phyloP scores from a whole-genome alignment of 2,329 filamentous ascomycete species.

The Colletotrichum truncatum region DNA sequence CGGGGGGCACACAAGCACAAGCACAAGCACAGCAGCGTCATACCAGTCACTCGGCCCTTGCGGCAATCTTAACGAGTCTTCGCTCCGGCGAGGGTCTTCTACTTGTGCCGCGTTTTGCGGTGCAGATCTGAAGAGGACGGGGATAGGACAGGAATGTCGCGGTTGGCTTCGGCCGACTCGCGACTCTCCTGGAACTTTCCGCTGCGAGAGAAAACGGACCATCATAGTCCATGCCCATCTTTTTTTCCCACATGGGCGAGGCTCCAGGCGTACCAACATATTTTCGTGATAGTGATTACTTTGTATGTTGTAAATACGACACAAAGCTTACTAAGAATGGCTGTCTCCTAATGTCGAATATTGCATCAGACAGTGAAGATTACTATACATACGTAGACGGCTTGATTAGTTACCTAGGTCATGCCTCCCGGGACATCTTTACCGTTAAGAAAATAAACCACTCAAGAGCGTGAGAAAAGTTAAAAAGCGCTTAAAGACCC shows the following conservation, averaged over 20 bases:
- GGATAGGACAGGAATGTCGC: slow-evolving; percentile 3
- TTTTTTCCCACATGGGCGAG: slow-evolving; percentile 54
- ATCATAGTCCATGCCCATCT: slow-evolving; percentile 64
- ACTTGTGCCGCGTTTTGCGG: slow-evolving; percentile 30
- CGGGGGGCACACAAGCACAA: not conserved
- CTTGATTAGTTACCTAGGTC: no score
- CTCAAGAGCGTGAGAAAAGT: no score
- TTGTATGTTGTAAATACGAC: no score
- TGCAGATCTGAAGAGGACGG: slow-evolving; percentile 30
- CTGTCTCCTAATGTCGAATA: no score
- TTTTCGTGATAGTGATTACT: not conserved
- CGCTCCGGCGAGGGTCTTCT: slow-evolving; percentile 27
- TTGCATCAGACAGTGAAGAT: no score
- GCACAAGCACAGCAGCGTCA: slow-evolving; percentile 22
- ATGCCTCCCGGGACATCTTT: no score
- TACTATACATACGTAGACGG: no score
- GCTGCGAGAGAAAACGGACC: slow-evolving; percentile 58
- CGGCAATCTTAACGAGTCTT: slow-evolving; percentile 25
- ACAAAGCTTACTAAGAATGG: no score
- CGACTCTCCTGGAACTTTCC: not conserved
- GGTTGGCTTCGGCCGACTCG: not conserved
- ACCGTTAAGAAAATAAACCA: no score
- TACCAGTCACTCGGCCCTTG: slow-evolving; percentile 30
- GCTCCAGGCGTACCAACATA: slow-evolving; percentile 56
- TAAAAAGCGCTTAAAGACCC: no score